Evolutionary conservation across 2,329 filamentous ascomycete genomes (phyloP), one percentile per base, ranked within the genome.

Genomic region (Clarireedia paspali): DNA sequence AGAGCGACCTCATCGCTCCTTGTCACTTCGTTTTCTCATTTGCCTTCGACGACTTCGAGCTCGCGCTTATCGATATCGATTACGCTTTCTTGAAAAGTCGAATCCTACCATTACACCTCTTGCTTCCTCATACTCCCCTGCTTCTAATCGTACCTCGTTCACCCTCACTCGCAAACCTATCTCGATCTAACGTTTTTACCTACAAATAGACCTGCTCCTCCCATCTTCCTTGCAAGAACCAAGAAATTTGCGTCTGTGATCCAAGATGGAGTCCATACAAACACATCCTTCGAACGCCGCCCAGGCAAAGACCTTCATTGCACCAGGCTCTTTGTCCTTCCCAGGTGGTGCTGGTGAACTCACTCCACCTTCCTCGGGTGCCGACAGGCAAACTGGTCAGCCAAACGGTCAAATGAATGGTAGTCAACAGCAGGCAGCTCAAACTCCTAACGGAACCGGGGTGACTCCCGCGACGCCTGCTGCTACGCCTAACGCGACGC

Each of bases 231-330:
- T 54, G 46, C 52, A 57, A 55, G 59, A 30, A 34, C 5, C 30
- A 34, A 63, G 57, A 57, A 62, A 62, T 63, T 27, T 47, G 20
- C 24, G 44, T 24, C 24, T 24, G 44, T 67, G 60, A 63, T 57
- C 59, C 64, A 68, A 63, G 47, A 95, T 96, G 90, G 90, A 95
- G 72, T 83, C 84, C 68, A 87, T 95, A 68, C 91, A 90, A 69
- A 94, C 92, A 65, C 94, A 97, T 71, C 94, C 94, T 49, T 82
- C 87, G 63, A 97, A 85, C 71, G 91, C 92, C 68, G 83, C 87
- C 64, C 91, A 97, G 82, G 94, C 94, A 63, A 94, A 94, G 80
- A 90, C 89, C 70, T 96, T 97, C 75, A 95, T 91, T 67, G 91
- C 90, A 59, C 89, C 91, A 56, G 88, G 89, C 63, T 96, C 91